Evolutionary conservation across 2,329 filamentous ascomycete species (phyloP), one percentile per base, ranked within the genome.

Genomic region (Didymella pinodella): DNA sequence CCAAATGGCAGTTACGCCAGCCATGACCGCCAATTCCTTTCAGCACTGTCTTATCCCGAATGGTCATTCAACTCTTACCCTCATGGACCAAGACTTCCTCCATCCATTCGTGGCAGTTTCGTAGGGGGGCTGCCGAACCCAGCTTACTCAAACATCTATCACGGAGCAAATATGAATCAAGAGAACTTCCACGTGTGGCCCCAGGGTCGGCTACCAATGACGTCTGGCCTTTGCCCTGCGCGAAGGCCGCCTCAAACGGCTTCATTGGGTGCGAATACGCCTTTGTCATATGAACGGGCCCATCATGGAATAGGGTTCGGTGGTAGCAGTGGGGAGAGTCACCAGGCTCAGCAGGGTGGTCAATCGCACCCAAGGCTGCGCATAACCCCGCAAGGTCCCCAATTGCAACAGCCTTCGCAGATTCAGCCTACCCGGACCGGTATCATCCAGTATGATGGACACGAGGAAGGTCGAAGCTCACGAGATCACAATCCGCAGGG

Each of bases 71-170:
- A 59, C 18, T 62, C 62, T 40, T 31, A 34, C 20, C 44, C 41
- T 31, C 38, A 54, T 36, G 57, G 58, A 32, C 61, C 62, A 57
- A 61, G 67, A 20, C 62, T 61, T 48, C 65, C 67, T 57, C 63
- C 67, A 61, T 55, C 61, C 47, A 62, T 64, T 54, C 53, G 61
- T 57, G 61, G 50, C n/a, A 58, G 57, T 28, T 54, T 57, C 29
- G 57, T 54, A 25, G 41, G 60, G 16, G 46, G 48, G 4, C 54
- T 54, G 29, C 28, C 52, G 8, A 51, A 57, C 10, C 44, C 61
- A 12, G 43, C 52, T 38, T 55, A 62, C 34, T 11, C 55, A 47
- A 48, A 57, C 18, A 48, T 60, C 36, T 40, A 63, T 34, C 61
- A 25, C 48, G 63, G 40, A 49, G 46, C 34, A 22, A 52, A 54